Evolutionary conservation across 306 rosid genomes (phyloP), one percentile per base, ranked within the genome.

Genomic region (Astragalus membranaceus): DNA sequence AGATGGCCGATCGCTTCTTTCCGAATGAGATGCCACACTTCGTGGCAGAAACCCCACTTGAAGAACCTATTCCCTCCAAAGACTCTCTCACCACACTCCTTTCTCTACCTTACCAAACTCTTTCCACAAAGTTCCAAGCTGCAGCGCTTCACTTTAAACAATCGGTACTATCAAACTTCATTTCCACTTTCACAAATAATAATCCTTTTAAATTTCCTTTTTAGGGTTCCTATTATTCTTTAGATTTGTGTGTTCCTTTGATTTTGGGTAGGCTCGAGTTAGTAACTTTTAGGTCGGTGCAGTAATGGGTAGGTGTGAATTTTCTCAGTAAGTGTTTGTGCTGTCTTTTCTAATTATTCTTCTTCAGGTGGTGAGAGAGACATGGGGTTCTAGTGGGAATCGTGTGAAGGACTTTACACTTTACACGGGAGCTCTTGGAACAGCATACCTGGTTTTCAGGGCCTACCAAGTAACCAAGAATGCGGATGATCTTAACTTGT

Each of bases 391-490:
- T 48, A 16, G 83, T 60, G 85, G 80, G 52, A 89, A 81, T 64
- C 86, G 72, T 78, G 85, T 81, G 65, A 81, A 58, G 68, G 96
- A 89, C 64, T 88, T 77, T 76, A 82, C 84, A 33, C 64, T 89
- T n/a, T 92, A 86, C 69, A 80, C 96, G 3, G 96, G 98, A 35
- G 78, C 75, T 47, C 88, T 92, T 52, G 98, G 98, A 52, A 88
- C 96, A 23, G 95, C 93, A 4, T 89, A 57, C 73, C 41, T 89
- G 61, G 79, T 80, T 64, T 88, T 92, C 66, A 86, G 86, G 75
- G 83, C 89, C 20, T 89, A 79, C 61, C 87, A 77, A 77, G 82
- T 88, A 46, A 86, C 89, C 50, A 79, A 89, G 13, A 77, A 85
- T 36, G 72, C 3, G 15, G 73, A 36, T 79, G 96, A 92, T 78